phyloP scores from a whole-genome alignment of 2,329 filamentous ascomycete genomes.

The Endoconidiophora laricicola region DNA sequence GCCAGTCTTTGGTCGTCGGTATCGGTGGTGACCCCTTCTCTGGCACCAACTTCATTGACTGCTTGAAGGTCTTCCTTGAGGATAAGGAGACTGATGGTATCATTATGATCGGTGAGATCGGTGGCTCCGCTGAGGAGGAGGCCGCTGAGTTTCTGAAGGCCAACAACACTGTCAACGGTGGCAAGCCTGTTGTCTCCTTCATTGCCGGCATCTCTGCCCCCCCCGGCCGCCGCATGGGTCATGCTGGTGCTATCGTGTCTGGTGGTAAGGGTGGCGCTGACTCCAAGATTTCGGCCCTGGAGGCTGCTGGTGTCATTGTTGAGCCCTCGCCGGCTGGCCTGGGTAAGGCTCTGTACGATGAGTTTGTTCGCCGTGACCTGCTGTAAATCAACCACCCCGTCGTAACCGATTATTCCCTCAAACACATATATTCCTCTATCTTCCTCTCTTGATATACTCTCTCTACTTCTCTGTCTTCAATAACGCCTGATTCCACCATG shows the following conservation, averaged over 20 bases:
- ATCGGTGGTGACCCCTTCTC: slow-evolving; percentile 98
- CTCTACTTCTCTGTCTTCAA: background rate
- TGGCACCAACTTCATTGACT: slow-evolving; percentile 99
- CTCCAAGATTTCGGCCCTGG: slow-evolving; percentile 91
- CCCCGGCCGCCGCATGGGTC: slow-evolving; percentile 91
- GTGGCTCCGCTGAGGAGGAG: slow-evolving; percentile 93
- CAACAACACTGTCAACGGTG: slow-evolving; percentile 69
- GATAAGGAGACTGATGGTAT: slow-evolving; percentile 96
- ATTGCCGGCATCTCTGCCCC: slow-evolving; percentile 97
- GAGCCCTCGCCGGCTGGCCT: slow-evolving; percentile 85
- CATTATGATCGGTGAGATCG: slow-evolving; percentile 99
- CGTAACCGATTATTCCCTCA: background rate
- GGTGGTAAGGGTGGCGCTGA: slow-evolving; percentile 96
- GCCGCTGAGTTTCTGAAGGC: slow-evolving; percentile 88
- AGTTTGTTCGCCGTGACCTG: slow-evolving; percentile 92
- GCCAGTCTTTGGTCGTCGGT: slow-evolving; percentile 93
- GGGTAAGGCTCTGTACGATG: slow-evolving; percentile 82
- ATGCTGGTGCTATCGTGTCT: slow-evolving; percentile 94
- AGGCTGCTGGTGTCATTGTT: slow-evolving; percentile 85
- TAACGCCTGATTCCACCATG: background rate
- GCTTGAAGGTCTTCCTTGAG: slow-evolving; percentile 88
- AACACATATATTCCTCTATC: background rate
- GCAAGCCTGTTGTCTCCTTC: slow-evolving; percentile 93
- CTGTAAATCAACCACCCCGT: slow-evolving; percentile 40
- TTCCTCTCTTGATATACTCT: background rate